Conservation (phyloP, 169 alveolate species). For the Eimeria maxima region DNA sequence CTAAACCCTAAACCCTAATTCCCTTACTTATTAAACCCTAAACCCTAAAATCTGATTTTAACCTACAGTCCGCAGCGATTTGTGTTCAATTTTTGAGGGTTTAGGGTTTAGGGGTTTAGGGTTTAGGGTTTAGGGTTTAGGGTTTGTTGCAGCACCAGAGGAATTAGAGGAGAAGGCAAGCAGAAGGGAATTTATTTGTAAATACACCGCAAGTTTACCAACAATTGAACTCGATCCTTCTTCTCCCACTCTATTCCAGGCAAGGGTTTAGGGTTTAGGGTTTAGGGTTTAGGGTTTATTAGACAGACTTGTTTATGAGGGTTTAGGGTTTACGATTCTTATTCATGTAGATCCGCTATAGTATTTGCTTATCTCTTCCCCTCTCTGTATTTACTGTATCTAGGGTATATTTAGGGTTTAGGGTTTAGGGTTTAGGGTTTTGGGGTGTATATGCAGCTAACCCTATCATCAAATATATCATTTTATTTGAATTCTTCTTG, state of each 20-base stretch:
- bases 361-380: too few species aligned
- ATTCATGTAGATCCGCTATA: too few species aligned
- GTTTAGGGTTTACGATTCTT: not conserved
- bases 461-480: not conserved
- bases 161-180: not conserved
- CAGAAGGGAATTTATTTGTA: not conserved
- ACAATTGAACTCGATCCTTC: not conserved
- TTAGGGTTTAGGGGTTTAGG: not conserved
- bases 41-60: too few species aligned
- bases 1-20: constrained; percentile 28
- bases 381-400: not conserved
- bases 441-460: not conserved
- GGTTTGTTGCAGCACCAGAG: too few species aligned
- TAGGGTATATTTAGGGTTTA: too few species aligned
- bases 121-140: too few species aligned
- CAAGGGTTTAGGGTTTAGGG: constrained; percentile 24
- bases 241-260: not conserved
- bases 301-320: too few species aligned
- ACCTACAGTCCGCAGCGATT: not conserved
- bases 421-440: not conserved
- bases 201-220: constrained; percentile 13
- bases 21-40: too few species aligned
- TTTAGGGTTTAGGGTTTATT: constrained; percentile 14
- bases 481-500: not conserved
- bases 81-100: not conserved